phyloP scores from a whole-genome alignment of 1,284 basidiomycete species.

The Cystobasidium sp. region DNA sequence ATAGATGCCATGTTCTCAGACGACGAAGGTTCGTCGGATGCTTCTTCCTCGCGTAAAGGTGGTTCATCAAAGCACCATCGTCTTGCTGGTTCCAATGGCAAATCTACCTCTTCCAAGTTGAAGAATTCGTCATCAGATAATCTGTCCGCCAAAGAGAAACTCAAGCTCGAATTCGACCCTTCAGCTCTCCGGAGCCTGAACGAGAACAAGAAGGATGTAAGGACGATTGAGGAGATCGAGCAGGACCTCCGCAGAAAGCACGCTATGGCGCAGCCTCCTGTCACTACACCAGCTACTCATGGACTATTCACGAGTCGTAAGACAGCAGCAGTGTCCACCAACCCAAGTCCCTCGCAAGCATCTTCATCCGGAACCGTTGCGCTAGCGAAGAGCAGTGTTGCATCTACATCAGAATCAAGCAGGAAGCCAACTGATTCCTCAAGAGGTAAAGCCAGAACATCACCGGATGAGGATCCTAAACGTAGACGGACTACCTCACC shows the following conservation, averaged over 20 bases:
- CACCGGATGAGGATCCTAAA: background rate
- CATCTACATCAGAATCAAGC: too few relatives aligned
- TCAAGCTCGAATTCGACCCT: slow-evolving; percentile 47
- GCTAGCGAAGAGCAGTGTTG: too few relatives aligned
- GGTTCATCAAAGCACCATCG: background rate
- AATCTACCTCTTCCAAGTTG: background rate
- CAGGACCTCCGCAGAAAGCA: slow-evolving; percentile 45
- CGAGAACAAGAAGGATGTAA: slow-evolving; percentile 49
- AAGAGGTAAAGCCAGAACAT: background rate
- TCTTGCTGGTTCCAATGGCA: background rate
- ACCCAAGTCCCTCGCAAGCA: background rate
- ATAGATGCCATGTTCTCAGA: slow-evolving; percentile 43
- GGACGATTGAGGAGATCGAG: slow-evolving; percentile 54
- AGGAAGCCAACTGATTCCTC: background rate
- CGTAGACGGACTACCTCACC: background rate
- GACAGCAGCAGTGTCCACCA: background rate
- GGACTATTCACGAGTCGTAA: slow-evolving; percentile 14
- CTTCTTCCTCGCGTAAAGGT: slow-evolving; percentile 16
- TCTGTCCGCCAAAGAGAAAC: slow-evolving; percentile 45
- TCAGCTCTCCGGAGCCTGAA: slow-evolving; percentile 45
- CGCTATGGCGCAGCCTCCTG: background rate
- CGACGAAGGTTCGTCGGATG: slow-evolving; percentile 30
- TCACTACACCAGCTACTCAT: background rate
- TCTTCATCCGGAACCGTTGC: background rate
- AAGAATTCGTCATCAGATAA: background rate